Evolutionary conservation across 768 basidiomycete species (phyloP).

Genomic region (Russula dissimulans): DNA sequence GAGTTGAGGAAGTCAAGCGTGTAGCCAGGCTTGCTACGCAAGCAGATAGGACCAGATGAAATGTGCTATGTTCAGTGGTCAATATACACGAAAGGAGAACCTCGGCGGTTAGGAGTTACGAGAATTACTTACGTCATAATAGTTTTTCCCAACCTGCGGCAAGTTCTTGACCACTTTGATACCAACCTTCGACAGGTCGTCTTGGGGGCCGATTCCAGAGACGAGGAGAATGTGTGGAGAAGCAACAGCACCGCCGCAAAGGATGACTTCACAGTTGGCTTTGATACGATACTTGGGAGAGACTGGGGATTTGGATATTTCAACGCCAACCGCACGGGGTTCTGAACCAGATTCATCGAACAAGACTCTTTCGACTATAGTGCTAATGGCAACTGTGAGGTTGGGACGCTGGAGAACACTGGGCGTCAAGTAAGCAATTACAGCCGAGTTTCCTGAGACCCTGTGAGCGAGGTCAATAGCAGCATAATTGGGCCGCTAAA

Average conservation of each 20-base stretch:
- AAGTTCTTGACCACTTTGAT: constrained; percentile 21
- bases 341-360: constrained; percentile 11
- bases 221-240: constrained; percentile 34
- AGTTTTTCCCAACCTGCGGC: constrained; percentile 17
- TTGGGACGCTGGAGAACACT: constrained; percentile 25
- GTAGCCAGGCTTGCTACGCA: constrained; percentile 14
- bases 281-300: constrained; percentile 5
- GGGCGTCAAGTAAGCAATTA: constrained; percentile 14
- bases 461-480: background rate
- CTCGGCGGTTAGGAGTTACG: background rate
- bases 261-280: constrained; percentile 21
- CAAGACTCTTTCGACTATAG: constrained; percentile 9
- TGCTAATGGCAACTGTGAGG: constrained; percentile 14
- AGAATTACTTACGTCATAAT: constrained; percentile 9
- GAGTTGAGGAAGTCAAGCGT: constrained; percentile 16
- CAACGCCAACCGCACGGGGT: constrained; percentile 13
- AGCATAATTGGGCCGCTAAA: background rate
- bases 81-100: background rate
- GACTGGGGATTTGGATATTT: constrained; percentile 4
- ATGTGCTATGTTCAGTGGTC: background rate
- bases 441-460: constrained; percentile 9
- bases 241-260: constrained; percentile 20
- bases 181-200: constrained; percentile 24
- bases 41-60: constrained; percentile 10
- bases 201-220: constrained; percentile 34